Percentiles rank a stretch among this genome's conserved stretches.
Conservation (phyloP, 768 basidiomycete species). For the Fistulinella prunicolor region DNA sequence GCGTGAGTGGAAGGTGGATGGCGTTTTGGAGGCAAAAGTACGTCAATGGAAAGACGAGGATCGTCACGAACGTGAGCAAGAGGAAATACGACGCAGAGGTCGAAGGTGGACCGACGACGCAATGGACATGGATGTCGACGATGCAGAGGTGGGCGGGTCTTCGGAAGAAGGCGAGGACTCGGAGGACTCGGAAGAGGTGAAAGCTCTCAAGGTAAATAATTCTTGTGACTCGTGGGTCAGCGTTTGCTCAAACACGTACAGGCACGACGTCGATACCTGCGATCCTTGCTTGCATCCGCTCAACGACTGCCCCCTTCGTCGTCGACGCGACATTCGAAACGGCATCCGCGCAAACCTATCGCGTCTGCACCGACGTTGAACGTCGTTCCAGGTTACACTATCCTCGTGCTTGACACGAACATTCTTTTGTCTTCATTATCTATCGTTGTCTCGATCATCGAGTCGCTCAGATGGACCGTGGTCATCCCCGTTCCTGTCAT, state of each 20-base stretch:
- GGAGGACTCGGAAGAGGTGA: conserved; percentile 69
- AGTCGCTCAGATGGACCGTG: conserved; percentile 81
- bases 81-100: conserved; percentile 61
- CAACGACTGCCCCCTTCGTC: conserved; percentile 27
- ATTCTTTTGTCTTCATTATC: conserved; percentile 83
- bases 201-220: conserved; percentile 71
- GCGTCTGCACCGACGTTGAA: conserved; percentile 43
- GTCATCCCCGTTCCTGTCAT: conserved; percentile 92
- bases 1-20: conserved; percentile 61
- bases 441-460: conserved; percentile 70
- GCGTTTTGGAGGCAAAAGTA: conserved; percentile 65
- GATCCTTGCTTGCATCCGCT: conserved; percentile 56
- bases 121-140: conserved; percentile 70
- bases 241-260: conserved; percentile 29
- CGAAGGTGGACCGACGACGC: conserved; percentile 62
- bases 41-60: conserved; percentile 69
- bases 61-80: conserved; percentile 59
- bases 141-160: conserved; percentile 45
- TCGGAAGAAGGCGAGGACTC: conserved; percentile 49
- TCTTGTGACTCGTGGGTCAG: conserved; percentile 1
- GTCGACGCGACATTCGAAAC: conserved; percentile 28
- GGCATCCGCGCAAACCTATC: conserved; percentile 26
- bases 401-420: conserved; percentile 93
- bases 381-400: conserved; percentile 81
- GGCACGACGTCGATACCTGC: conserved; percentile 75